These are phyloP conservation scores for Salmacisia buchloeana DNA, from an alignment of 1,284 basidiomycete species.

Conservation along the genomic window DNA sequence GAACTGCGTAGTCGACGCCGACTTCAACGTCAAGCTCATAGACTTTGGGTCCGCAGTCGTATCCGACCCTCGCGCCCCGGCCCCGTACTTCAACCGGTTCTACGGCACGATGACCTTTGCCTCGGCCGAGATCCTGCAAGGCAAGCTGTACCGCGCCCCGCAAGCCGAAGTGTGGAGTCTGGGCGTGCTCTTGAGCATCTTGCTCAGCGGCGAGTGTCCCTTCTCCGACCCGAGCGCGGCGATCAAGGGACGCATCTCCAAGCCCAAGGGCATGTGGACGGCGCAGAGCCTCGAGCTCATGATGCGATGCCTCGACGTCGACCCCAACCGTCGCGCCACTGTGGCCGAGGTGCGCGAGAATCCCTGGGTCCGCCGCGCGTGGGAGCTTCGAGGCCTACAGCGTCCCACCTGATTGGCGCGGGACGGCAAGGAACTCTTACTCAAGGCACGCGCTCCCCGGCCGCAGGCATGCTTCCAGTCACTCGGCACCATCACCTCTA, in stretches of 20 bases:
- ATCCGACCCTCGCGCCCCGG: constrained; percentile 62
- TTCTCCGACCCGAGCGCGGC: constrained; percentile 70
- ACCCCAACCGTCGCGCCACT: constrained; percentile 63
- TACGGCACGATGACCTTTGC: constrained; percentile 48
- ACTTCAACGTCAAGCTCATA: constrained; percentile 69
- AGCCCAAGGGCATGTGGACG: constrained; percentile 34
- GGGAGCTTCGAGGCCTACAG: constrained; percentile 14
- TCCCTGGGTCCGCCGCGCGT: constrained; percentile 61
- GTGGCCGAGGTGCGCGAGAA: constrained; percentile 69
- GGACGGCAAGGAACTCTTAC: neutral
- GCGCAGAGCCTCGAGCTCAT: constrained; percentile 59
- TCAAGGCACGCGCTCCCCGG: neutral
- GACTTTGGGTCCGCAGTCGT: constrained; percentile 85
- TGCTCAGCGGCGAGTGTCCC: constrained; percentile 77
- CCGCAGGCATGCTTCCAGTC: too few relatives aligned
- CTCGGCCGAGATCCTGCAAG: constrained; percentile 68
- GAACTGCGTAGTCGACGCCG: constrained; percentile 70
- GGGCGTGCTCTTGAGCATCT: constrained; percentile 79
- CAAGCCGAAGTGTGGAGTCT: constrained; percentile 86
- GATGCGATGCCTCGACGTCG: constrained; percentile 66
- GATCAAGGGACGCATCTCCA: constrained; percentile 53
- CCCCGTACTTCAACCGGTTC: constrained; percentile 61
- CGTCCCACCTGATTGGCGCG: neutral
- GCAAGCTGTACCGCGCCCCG: constrained; percentile 62
- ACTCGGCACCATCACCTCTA: too few relatives aligned